Conservation (phyloP, 1,139 yeast species). For the Geotrichum citri-aurantii region DNA sequence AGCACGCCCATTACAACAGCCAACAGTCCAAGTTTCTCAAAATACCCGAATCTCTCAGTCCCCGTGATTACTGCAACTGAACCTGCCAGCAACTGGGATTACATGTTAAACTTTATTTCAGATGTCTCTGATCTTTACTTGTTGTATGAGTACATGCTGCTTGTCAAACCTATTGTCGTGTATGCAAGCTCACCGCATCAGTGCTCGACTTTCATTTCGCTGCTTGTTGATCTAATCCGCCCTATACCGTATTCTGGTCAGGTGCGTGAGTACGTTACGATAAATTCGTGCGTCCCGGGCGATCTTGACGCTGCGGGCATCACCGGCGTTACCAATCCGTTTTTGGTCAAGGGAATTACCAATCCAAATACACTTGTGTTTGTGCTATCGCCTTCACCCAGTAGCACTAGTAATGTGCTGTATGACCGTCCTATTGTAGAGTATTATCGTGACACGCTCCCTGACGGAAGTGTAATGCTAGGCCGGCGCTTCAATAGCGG, state of each 20-base stretch:
- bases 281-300: constrained; percentile 22
- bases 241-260: constrained; percentile 24
- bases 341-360: constrained; percentile 20
- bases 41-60: not conserved
- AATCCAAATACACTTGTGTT: constrained; percentile 10
- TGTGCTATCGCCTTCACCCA: not conserved
- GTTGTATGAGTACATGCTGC: constrained; percentile 26
- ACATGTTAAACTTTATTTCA: constrained; percentile 17
- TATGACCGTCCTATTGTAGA: not conserved
- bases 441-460: not conserved
- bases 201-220: constrained; percentile 26
- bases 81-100: constrained; percentile 24
- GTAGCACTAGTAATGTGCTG: not conserved
- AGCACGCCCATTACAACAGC: not conserved
- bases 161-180: constrained; percentile 24
- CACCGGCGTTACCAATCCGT: constrained; percentile 28
- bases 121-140: constrained; percentile 25
- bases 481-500: constrained; percentile 2
- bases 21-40: not conserved
- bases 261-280: constrained; percentile 27
- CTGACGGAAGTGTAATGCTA: not conserved
- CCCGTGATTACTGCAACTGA: constrained; percentile 15
- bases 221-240: constrained; percentile 23
- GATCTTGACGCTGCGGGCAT: constrained; percentile 18
- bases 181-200: constrained; percentile 26